Evolutionary conservation across 1,284 basidiomycete genomes (phyloP).

Genomic region (Agroathelia rolfsii): DNA sequence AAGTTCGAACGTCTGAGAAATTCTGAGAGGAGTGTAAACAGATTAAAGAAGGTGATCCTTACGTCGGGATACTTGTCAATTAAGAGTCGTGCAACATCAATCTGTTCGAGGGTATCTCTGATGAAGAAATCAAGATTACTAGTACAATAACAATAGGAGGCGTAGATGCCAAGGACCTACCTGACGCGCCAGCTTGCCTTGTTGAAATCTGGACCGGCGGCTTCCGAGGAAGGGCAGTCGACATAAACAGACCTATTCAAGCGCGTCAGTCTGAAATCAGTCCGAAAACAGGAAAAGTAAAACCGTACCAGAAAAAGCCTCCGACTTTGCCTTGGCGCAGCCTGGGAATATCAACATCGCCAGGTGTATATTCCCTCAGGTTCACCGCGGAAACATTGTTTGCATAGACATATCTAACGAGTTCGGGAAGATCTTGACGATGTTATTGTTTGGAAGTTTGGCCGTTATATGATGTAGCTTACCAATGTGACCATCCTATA

Average conservation of each 20-base stretch:
- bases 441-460: neutral
- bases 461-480: constrained; percentile 11
- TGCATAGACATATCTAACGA: constrained; percentile 46
- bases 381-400: constrained; percentile 74
- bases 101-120: constrained; percentile 91
- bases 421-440: constrained; percentile 57
- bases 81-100: constrained; percentile 72
- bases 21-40: neutral
- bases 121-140: neutral
- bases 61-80: constrained; percentile 74
- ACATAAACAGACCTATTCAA: constrained; percentile 58
- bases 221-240: constrained; percentile 36
- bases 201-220: constrained; percentile 59
- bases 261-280: constrained; percentile 4
- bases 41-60: constrained; percentile 14
- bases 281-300: constrained; percentile 6
- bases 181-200: constrained; percentile 70
- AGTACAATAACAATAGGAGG: neutral
- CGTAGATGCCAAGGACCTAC: constrained; percentile 26
- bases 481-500: constrained; percentile 74
- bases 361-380: constrained; percentile 43
- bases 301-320: constrained; percentile 79
- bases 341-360: constrained; percentile 82
- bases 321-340: constrained; percentile 72
- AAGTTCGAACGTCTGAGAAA: constrained; percentile 56